Conservation (phyloP, 768 basidiomycete genomes). For the Leucosporidium creatinivorum region DNA sequence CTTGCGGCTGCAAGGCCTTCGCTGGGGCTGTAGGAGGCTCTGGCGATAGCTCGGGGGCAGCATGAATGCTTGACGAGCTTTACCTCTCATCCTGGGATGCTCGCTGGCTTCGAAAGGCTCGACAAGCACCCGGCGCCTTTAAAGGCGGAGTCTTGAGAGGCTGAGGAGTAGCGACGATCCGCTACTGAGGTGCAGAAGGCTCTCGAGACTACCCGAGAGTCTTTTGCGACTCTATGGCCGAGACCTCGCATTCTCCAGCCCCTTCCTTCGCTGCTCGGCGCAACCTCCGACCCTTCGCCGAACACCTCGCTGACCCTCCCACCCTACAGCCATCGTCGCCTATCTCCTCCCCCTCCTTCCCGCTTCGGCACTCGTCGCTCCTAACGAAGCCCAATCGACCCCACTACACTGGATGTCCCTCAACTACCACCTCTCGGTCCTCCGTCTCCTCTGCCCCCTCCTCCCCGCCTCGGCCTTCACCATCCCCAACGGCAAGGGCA, state of each 20-base stretch:
- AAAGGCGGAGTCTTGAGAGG: neutral
- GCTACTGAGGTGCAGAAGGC: neutral
- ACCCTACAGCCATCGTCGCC: conserved; percentile 18
- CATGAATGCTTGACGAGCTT: too few relatives aligned
- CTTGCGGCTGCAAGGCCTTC: too few relatives aligned
- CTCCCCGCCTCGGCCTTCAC: conserved; percentile 15
- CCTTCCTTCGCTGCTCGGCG: neutral
- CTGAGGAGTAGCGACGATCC: neutral
- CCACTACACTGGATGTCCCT: conserved; percentile 32
- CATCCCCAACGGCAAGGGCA: conserved; percentile 24
- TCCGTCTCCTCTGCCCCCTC: conserved; percentile 26
- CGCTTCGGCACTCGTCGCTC: conserved; percentile 6
- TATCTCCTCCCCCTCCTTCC: conserved; percentile 27
- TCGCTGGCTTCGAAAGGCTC: too few relatives aligned
- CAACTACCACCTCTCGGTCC: conserved; percentile 32
- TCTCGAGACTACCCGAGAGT: too few relatives aligned
- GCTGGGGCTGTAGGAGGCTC: too few relatives aligned
- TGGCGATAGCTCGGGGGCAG: too few relatives aligned
- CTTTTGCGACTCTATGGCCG: too few relatives aligned
- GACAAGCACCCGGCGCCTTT: too few relatives aligned
- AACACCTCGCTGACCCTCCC: neutral
- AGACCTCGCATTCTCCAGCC: too few relatives aligned
- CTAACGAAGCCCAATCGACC: conserved; percentile 26
- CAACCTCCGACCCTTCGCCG: too few relatives aligned
- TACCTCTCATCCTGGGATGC: too few relatives aligned